Base-by-base conservation (phyloP, 202 grass and related monocot genomes). In the Saccharum hybrid region DNA sequence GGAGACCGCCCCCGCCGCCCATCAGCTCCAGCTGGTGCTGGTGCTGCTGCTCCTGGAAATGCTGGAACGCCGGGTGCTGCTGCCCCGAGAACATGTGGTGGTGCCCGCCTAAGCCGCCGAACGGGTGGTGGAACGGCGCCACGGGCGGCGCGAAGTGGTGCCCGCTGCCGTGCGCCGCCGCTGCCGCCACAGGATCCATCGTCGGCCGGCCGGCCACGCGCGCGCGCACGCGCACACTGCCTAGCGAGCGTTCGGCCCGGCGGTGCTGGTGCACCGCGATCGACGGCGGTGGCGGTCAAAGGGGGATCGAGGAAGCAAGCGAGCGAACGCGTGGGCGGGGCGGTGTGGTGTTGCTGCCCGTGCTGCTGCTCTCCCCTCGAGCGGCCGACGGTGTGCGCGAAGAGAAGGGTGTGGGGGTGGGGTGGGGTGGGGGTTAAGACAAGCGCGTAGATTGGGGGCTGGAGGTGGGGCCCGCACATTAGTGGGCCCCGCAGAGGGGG, bases 151-250 rank as follows among this genome's bases (percentile, higher is more conserved):
- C 79, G 39, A 90, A 87, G 80, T 92, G 89, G 78, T 87, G 89
- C 74, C 86, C 79, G 2, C 84, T 77, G 19, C 89, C 81, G 46
- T 82, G 86, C 38, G 81, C 37, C 14, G 88, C 87, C 6, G 87
- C 72, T 30, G 91, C 84, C 70, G 90, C 77, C 40, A 92, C 72
- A 1, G 87, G 93, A 86, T 94, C 93, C 93, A 93, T 93, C 63
- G 56, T 2, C 54, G 7, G 0, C n/a, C 56, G 56, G n/a, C n/a
- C 56, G 8, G 8, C 56, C 56, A 60, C 54, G 52, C 42, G 10
- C 19, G 7, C 8, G 57, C 56, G 10, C 14, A 13, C 41, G 41
- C 54, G 0, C 45, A 48, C 45, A 15, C 75, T 5, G 3, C 8
- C 74, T 6, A 41, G 74, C 57, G 23, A 15, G 11, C 23, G 56